phyloP scores from a whole-genome alignment of 1,284 basidiomycete species.

The Ceratobasidium sp. region DNA sequence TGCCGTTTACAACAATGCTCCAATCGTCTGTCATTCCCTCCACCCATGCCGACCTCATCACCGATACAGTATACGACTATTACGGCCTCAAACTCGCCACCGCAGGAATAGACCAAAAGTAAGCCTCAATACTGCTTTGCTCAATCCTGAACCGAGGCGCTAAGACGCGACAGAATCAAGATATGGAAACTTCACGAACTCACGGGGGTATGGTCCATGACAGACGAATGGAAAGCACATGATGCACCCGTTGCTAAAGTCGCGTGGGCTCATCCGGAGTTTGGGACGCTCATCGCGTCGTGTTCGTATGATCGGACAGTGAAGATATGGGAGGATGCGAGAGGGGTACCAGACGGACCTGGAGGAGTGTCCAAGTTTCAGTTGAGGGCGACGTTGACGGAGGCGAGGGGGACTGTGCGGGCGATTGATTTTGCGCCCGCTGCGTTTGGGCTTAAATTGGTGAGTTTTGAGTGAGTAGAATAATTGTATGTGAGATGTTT shows the following conservation, averaged over 20 bases:
- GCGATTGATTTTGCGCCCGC: conserved; percentile 88
- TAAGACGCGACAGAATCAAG: conserved; percentile 73
- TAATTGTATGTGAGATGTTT: no score
- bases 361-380: conserved; percentile 52
- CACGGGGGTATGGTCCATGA: conserved; percentile 77
- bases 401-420: conserved; percentile 87
- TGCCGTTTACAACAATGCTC: conserved; percentile 49
- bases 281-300: conserved; percentile 86
- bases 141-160: conserved; percentile 43
- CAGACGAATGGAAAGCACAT: conserved; percentile 94
- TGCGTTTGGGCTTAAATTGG: conserved; percentile 87
- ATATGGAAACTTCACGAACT: conserved; percentile 81
- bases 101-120: conserved; percentile 84
- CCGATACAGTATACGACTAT: conserved; percentile 89
- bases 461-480: conserved; percentile 63
- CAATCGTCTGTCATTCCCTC: conserved; percentile 58
- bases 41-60: conserved; percentile 82
- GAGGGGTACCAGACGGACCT: conserved; percentile 51
- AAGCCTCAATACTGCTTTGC: conserved; percentile 45
- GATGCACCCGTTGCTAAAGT: conserved; percentile 86
- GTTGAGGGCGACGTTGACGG: conserved; percentile 75
- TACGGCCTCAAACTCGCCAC: conserved; percentile 86
- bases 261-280: conserved; percentile 92
- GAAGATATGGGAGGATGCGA: conserved; percentile 87
- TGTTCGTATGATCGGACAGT: conserved; percentile 90